Evolutionary conservation across 352 stramenopile genomes (phyloP).

Genomic region (Pythium monospermum): DNA sequence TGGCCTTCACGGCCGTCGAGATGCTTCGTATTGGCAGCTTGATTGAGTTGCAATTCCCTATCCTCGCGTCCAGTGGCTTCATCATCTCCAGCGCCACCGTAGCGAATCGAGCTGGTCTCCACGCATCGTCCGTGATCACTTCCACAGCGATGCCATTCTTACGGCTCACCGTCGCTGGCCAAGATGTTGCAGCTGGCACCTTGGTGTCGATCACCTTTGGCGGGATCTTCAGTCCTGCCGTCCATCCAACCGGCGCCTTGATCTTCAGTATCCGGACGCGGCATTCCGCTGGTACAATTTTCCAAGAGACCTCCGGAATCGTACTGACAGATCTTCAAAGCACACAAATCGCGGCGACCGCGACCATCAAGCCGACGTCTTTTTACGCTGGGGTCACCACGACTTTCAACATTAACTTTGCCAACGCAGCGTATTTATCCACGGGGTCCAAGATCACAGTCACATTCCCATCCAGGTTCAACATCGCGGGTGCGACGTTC

Average conservation of each 20-base stretch:
- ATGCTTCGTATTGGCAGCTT: constrained; percentile 31
- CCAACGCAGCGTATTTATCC: constrained; percentile 39
- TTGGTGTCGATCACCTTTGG: constrained; percentile 35
- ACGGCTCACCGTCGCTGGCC: constrained; percentile 32
- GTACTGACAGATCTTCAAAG: constrained; percentile 21
- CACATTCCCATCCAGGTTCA: constrained; percentile 41
- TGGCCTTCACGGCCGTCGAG: constrained; percentile 40
- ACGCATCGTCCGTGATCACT: constrained; percentile 26
- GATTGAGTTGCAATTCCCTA: constrained; percentile 45
- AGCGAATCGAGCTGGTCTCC: constrained; percentile 18
- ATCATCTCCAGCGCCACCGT: constrained; percentile 24
- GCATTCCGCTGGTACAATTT: constrained; percentile 28
- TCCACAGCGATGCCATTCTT: constrained; percentile 29
- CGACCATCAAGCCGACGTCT: constrained; percentile 33
- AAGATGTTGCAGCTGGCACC: constrained; percentile 20
- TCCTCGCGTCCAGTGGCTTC: constrained; percentile 32
- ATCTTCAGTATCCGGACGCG: constrained; percentile 42
- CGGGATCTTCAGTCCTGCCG: constrained; percentile 50
- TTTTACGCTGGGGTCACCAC: constrained; percentile 41
- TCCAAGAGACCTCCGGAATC: constrained; percentile 32
- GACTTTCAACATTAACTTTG: constrained; percentile 35
- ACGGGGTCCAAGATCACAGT: constrained; percentile 31
- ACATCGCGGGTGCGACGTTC: constrained; percentile 24
- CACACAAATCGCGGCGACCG: constrained; percentile 25
- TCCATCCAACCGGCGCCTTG: constrained; percentile 15